Percentiles rank a stretch among this genome's conserved stretches.
phyloP scores from a whole-genome alignment of 2,329 filamentous ascomycete species.

The Xylariales sp. region DNA sequence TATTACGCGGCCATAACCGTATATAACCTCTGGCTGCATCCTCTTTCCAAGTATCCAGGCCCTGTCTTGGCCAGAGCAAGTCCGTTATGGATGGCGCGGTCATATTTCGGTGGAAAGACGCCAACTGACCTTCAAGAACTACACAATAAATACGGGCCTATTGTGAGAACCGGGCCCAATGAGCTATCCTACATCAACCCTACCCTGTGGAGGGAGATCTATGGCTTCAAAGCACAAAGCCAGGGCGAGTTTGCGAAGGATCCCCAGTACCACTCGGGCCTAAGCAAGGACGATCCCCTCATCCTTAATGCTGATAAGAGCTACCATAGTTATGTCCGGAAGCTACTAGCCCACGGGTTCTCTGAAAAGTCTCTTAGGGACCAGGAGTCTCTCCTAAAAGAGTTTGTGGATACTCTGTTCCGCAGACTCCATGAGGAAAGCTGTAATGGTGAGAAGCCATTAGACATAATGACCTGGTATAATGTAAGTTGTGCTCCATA shows the following conservation, averaged over 20 bases:
- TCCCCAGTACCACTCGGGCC: constrained; percentile 2
- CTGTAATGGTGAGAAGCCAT: constrained; percentile 7
- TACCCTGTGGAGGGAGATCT: constrained; percentile 29
- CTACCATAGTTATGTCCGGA: constrained; percentile 25
- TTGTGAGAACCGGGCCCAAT: constrained; percentile 24
- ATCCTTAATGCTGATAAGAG: constrained; percentile 17
- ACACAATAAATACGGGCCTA: constrained; percentile 24
- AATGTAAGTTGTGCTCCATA: constrained; percentile 16
- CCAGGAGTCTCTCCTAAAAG: constrained; percentile 18
- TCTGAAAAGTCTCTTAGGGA: constrained; percentile 24
- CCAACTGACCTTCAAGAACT: constrained; percentile 21
- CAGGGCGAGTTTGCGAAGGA: constrained; percentile 26
- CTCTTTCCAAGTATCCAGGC: constrained; percentile 28
- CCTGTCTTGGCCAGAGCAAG: constrained; percentile 21
- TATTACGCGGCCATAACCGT: constrained; percentile 13
- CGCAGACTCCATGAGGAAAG: constrained; percentile 16
- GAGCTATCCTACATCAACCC: constrained; percentile 28
- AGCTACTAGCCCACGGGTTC: constrained; percentile 23
- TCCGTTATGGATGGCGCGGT: constrained; percentile 24
- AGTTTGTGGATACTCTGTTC: constrained; percentile 22
- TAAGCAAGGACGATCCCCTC: not conserved
- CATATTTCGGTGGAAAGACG: constrained; percentile 19
- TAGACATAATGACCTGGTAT: constrained; percentile 25
- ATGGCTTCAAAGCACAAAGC: constrained; percentile 20
- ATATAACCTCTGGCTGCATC: constrained; percentile 31